A percentile compares a stretch with the other conserved stretches of the same genome.
Conservation (phyloP, 371 early-diverging fungal genomes). For the Apophysomyces sp. region DNA sequence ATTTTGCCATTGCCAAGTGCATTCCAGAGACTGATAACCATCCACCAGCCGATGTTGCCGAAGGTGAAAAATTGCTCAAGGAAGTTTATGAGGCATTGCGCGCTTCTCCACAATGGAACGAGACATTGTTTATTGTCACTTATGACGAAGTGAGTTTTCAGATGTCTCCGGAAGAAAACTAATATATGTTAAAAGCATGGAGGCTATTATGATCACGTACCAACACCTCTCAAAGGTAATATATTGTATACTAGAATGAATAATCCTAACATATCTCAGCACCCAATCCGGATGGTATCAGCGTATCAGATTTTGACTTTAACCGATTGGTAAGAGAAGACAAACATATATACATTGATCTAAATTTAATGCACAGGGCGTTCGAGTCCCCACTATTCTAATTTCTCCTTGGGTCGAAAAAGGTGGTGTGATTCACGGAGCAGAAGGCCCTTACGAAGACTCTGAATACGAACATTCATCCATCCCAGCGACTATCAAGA, state of each 20-base stretch:
- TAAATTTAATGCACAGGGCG: constrained; percentile 17
- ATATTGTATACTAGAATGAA: background rate
- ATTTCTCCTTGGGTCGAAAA: constrained; percentile 47
- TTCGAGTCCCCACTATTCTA: constrained; percentile 50
- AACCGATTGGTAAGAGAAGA: constrained; percentile 12
- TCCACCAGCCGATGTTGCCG: constrained; percentile 25
- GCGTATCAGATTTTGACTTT: constrained; percentile 22
- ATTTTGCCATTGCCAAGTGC: constrained; percentile 25
- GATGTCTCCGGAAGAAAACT: background rate
- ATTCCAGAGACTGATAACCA: constrained; percentile 25
- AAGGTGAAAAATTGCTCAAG: constrained; percentile 26
- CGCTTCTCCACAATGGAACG: constrained; percentile 33
- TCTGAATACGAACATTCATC: constrained; percentile 48
- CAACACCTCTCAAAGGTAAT: constrained; percentile 18
- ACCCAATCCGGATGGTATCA: constrained; percentile 33
- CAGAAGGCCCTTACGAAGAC: constrained; percentile 18
- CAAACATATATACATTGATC: background rate
- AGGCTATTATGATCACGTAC: constrained; percentile 29
- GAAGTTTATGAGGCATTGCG: constrained; percentile 30
- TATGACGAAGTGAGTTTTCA: constrained; percentile 23
- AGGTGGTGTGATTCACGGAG: constrained; percentile 31
- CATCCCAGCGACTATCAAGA: constrained; percentile 42
- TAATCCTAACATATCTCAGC: background rate
- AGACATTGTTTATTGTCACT: constrained; percentile 31
- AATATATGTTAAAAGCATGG: constrained; percentile 1